A percentile compares a stretch with the other conserved stretches of the same genome.
These are phyloP conservation scores for Dacryopinax primogenitus DNA, from an alignment of 768 basidiomycete species.

Conservation along the genomic window DNA sequence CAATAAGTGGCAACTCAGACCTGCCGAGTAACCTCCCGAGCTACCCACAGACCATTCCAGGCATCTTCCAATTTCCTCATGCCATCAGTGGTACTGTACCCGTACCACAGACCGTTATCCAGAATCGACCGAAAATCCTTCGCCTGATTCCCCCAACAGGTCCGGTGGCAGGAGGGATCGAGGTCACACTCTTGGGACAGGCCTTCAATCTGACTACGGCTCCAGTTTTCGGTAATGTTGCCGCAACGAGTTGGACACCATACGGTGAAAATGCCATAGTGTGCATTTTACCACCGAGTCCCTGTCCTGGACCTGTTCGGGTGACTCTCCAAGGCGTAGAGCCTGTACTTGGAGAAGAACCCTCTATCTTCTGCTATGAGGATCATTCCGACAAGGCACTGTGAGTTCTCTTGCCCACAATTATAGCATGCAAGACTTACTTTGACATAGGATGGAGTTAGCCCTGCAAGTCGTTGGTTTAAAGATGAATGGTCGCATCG, in stretches of 20 bases:
- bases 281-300: slow-evolving; percentile 74
- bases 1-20: background rate
- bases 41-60: slow-evolving; percentile 3
- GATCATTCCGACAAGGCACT: slow-evolving; percentile 82
- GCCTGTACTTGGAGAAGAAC: slow-evolving; percentile 30
- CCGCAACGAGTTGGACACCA: slow-evolving; percentile 70
- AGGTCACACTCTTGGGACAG: slow-evolving; percentile 85
- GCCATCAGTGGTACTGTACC: slow-evolving; percentile 33
- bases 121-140: slow-evolving; percentile 53
- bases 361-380: slow-evolving; percentile 72
- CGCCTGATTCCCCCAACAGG: slow-evolving; percentile 73
- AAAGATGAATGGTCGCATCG: slow-evolving; percentile 92
- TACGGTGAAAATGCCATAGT: slow-evolving; percentile 92
- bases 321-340: slow-evolving; percentile 75
- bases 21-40: background rate
- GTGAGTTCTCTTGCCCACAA: slow-evolving; percentile 36
- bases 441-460: slow-evolving; percentile 66
- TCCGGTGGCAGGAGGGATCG: slow-evolving; percentile 83
- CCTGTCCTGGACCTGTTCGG: slow-evolving; percentile 69
- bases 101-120: background rate
- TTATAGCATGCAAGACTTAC: slow-evolving; percentile 15
- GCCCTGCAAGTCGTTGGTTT: slow-evolving; percentile 89
- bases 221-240: slow-evolving; percentile 73
- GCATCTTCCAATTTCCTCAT: slow-evolving; percentile 35
- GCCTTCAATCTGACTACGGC: slow-evolving; percentile 48